Base-by-base conservation (phyloP, 129 eudicot genomes). In the Logfia minima region DNA sequence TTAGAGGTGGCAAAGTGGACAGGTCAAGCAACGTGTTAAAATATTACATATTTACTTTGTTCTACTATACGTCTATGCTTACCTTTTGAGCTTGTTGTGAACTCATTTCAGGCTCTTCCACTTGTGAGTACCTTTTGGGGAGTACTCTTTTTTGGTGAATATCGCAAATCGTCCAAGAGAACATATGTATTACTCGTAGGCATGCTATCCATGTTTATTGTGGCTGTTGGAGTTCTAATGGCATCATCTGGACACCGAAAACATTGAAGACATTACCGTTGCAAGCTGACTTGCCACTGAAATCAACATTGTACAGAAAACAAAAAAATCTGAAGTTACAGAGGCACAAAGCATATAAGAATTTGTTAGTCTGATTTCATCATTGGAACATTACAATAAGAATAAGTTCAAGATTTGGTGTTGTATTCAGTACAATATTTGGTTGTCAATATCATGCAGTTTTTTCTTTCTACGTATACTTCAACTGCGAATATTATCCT, bases 101-200 rank as follows among this genome's bases (percentile, higher is more conserved):
- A 45, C 52, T 45, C 71, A 31, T 66, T 67, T 35, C 71, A 67
- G 71, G 71, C 71, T 7, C 52, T 67, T 67, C 71, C 71, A n/a
- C 71, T 66, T 66, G 51, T 66, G 71, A 66, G 51, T 66, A 66
- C 71, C 24, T 67, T 67, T 67, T 35, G 53, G 71, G 71, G 71
- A 14, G 29, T 67, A 29, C 71, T 67, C 24, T 37, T 67, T 16
- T 67, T 67, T 67, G 53, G 71, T 19, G 71, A 67, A 67, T 67
- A 67, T 39, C 71, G 28, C 52, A 67, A 67, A 67, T 67, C 71
- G 24, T 67, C 71, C 28, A 67, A 67, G 51, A 67, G 29, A 67
- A 67, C 71, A 67, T 67, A 67, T 35, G 71, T 10, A 5, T 21
- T 67, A 32, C 53, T 67, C 10, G 52, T 19, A 18, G 71, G 71